Conservation (phyloP, 345 rosid genomes). For the Angophora floribunda region DNA sequence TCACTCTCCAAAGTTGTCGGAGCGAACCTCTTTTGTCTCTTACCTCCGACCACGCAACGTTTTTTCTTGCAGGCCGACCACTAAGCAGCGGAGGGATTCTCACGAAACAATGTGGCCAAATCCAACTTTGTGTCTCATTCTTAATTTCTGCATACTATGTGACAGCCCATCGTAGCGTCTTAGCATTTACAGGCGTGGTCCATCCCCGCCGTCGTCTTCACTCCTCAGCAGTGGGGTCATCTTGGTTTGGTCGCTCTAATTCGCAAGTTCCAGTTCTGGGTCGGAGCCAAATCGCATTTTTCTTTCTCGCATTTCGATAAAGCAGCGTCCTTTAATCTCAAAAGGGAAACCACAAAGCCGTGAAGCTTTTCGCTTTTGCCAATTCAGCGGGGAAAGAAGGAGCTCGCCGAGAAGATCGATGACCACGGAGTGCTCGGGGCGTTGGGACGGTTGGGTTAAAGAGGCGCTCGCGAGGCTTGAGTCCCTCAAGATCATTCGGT, state of each 20-base stretch:
- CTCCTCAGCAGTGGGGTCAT: background rate
- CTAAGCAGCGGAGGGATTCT: background rate
- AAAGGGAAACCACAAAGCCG: background rate
- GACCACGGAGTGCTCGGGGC: background rate
- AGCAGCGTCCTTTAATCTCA: background rate
- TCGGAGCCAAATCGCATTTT: background rate
- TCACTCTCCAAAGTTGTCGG: background rate
- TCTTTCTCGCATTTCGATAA: background rate
- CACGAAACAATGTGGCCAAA: background rate
- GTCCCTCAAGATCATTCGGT: constrained; percentile 58
- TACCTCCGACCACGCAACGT: background rate
- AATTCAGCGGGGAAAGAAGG: background rate
- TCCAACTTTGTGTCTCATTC: background rate
- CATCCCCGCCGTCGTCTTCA: background rate
- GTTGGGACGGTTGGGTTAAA: constrained; percentile 69
- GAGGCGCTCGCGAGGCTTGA: constrained; percentile 66
- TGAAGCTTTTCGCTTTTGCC: background rate
- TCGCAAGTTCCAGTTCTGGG: background rate
- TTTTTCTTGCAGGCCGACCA: background rate
- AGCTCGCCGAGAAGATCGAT: background rate
- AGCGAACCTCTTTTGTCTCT: background rate
- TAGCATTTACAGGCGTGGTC: background rate
- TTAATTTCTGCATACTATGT: background rate
- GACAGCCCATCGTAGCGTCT: background rate
- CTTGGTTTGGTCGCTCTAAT: background rate